Base-by-base conservation (phyloP, 352 stramenopile genomes). In the Globisporangium carolinianum region DNA sequence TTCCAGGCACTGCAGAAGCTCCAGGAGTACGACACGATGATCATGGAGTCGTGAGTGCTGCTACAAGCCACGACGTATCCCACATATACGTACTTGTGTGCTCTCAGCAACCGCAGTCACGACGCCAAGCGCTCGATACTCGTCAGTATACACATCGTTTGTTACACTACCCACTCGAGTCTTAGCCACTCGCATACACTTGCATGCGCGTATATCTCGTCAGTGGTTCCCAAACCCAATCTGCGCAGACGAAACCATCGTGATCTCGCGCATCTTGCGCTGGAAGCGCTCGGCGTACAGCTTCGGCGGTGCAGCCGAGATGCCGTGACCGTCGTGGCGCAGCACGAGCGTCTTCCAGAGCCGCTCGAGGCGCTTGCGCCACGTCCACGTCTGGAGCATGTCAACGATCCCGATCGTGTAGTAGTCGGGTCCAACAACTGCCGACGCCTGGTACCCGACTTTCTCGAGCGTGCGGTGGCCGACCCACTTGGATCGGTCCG, bases 381-480 rank as follows among this genome's bases (percentile, higher is more conserved):
- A 89, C 41, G 86, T 96, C 85, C 84, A 96, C 32, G 82, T 91
- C 63, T 96, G 87, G 35, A 96, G 67, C 63, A 96, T 95, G 61
- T 96, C 87, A n/a, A 96, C 85, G 32, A 96, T 67, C 41, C 87
- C 87, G 41, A 96, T 66, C 36, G 88, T 95, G 60, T 96, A 96
- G 52, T 87, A 90, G 55, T 94, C 83, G 0, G 87, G 86, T 0
- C 84, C 86, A 50, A 94, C 70, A 0, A 96, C 83, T 39, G 83
- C 79, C 38, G 63, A 85, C 15, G 81, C 83, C 47, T 87, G 76
- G 49, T 89, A 91, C 0, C 82, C 84, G 7, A 57, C 63, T 49
- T 89, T 94, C 37, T 84, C 80, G 8, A 84, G 49, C 7, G 73
- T 75, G 43, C 84, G 76, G 38, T 57, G 63, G 32, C 84, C 85